A percentile compares a stretch with the other conserved stretches of the same genome.
phyloP scores from a whole-genome alignment of 768 basidiomycete species.

The Russula vinacea region DNA sequence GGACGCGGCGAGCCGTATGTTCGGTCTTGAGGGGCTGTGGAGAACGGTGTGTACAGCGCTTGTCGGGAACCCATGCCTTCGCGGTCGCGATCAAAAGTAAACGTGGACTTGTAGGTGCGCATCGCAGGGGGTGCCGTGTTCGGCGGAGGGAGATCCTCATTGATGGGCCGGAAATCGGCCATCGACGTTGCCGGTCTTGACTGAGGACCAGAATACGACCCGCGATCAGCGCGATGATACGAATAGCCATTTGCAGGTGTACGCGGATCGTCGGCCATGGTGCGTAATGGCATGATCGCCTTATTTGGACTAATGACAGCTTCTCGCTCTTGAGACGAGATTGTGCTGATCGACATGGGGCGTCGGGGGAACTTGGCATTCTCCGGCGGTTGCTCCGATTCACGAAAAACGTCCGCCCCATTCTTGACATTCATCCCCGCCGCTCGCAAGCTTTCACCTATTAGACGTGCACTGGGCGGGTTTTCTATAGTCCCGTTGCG shows the following conservation, averaged over 20 bases:
- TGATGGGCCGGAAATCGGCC: slow-evolving; percentile 32
- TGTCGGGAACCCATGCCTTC: slow-evolving; percentile 24
- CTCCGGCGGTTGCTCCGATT: slow-evolving; percentile 6
- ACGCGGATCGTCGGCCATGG: slow-evolving; percentile 23
- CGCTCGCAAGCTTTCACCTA: slow-evolving; percentile 67
- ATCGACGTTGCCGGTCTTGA: slow-evolving; percentile 38
- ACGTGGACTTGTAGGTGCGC: slow-evolving; percentile 45
- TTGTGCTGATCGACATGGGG: slow-evolving; percentile 3
- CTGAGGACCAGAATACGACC: slow-evolving; percentile 22
- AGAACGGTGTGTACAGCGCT: slow-evolving; percentile 21
- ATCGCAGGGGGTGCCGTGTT: slow-evolving; percentile 41
- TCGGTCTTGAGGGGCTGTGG: slow-evolving; percentile 25
- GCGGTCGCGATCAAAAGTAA: slow-evolving; percentile 36
- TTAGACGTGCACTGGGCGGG: slow-evolving; percentile 55
- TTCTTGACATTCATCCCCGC: slow-evolving; percentile 54
- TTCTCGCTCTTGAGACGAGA: slow-evolving; percentile 1
- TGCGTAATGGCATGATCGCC: slow-evolving; percentile 14
- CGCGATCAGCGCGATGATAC: slow-evolving; percentile 18
- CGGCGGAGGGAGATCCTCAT: slow-evolving; percentile 35
- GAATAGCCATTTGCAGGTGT: slow-evolving; percentile 29
- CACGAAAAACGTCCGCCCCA: slow-evolving; percentile 40
- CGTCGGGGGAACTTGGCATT: slow-evolving; percentile 8
- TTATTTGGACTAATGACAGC: slow-evolving; percentile 10
- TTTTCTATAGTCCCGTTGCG: slow-evolving; percentile 73
- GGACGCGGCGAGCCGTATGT: slow-evolving; percentile 29